A percentile compares a stretch with the other conserved stretches of the same genome.
Conservation (phyloP, 2,329 filamentous ascomycete genomes). For the Fusarium guadeloupense region DNA sequence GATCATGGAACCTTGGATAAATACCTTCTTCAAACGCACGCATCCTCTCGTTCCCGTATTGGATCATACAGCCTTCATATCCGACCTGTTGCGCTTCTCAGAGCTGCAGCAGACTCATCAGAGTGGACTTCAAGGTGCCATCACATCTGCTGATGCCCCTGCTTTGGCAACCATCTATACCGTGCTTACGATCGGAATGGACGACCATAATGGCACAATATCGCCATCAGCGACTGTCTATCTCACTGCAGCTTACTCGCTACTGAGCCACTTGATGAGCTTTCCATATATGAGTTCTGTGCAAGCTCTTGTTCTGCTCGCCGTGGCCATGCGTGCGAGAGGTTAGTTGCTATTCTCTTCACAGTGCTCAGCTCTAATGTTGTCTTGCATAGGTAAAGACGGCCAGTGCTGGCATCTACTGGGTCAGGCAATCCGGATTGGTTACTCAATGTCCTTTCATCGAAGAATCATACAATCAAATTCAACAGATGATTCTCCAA, state of each 20-base stretch:
- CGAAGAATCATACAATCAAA: constrained; percentile 17
- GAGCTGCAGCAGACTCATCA: constrained; percentile 26
- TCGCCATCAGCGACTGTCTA: constrained; percentile 20
- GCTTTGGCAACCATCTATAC: constrained; percentile 25
- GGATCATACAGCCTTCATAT: constrained; percentile 26
- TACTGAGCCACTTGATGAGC: constrained; percentile 29
- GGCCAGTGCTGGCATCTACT: constrained; percentile 35
- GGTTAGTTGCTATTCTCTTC: constrained; percentile 9
- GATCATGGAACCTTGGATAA: constrained; percentile 31
- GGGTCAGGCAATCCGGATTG: constrained; percentile 26
- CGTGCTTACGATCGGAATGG: constrained; percentile 29
- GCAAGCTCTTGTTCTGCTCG: constrained; percentile 28
- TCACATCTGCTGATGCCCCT: constrained; percentile 22
- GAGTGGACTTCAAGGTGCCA: constrained; percentile 16
- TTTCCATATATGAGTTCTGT: constrained; percentile 34
- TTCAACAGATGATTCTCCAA: background rate
- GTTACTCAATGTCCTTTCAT: constrained; percentile 31
- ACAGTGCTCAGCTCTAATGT: no score
- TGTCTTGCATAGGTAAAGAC: constrained; percentile 17
- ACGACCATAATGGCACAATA: constrained; percentile 22
- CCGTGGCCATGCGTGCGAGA: constrained; percentile 27
- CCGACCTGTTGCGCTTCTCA: constrained; percentile 25
- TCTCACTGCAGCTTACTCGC: constrained; percentile 28
- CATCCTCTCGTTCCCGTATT: constrained; percentile 31
- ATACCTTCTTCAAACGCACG: constrained; percentile 34